A percentile compares a stretch with the other conserved stretches of the same genome.
phyloP scores from a whole-genome alignment of 805 yeast genomes.

The Metschnikowia reukaufii region DNA sequence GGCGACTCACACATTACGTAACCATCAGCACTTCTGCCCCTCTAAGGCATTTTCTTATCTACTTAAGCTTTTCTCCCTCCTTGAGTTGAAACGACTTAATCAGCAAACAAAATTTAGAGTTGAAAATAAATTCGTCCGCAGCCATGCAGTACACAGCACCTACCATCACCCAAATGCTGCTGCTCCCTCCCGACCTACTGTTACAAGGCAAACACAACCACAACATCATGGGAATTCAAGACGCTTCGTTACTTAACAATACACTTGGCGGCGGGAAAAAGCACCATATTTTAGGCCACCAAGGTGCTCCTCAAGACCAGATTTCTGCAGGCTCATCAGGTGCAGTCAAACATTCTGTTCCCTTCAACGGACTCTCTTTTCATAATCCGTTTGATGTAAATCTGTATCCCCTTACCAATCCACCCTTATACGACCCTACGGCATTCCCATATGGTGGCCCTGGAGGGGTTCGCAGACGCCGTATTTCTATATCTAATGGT shows the following conservation, averaged over 20 bases:
- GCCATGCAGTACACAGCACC: conserved; percentile 3
- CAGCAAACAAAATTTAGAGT: too few relatives aligned
- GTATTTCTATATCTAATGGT: conserved; percentile 82
- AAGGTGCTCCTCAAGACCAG: not conserved
- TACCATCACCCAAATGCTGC: not conserved
- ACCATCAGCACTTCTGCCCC: too few relatives aligned
- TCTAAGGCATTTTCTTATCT: too few relatives aligned
- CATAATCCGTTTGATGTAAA: conserved; percentile 41
- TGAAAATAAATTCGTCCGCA: not conserved
- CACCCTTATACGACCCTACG: conserved; percentile 47
- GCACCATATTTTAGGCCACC: not conserved
- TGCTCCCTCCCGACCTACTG: not conserved
- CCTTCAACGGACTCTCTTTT: conserved; percentile 19
- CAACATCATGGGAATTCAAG: not conserved
- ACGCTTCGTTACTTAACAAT: not conserved
- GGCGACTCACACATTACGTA: too few relatives aligned
- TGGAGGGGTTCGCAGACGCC: conserved; percentile 48
- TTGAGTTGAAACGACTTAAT: too few relatives aligned
- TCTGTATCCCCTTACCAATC: conserved; percentile 46
- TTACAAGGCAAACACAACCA: not conserved
- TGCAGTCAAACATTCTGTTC: conserved; percentile 8
- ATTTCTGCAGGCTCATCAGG: not conserved
- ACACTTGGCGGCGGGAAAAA: not conserved
- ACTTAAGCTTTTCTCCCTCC: too few relatives aligned
- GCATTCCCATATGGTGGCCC: conserved; percentile 38